Conservation (phyloP, 192 early-diverging fungal species). For the Allomyces macrogynus region DNA sequence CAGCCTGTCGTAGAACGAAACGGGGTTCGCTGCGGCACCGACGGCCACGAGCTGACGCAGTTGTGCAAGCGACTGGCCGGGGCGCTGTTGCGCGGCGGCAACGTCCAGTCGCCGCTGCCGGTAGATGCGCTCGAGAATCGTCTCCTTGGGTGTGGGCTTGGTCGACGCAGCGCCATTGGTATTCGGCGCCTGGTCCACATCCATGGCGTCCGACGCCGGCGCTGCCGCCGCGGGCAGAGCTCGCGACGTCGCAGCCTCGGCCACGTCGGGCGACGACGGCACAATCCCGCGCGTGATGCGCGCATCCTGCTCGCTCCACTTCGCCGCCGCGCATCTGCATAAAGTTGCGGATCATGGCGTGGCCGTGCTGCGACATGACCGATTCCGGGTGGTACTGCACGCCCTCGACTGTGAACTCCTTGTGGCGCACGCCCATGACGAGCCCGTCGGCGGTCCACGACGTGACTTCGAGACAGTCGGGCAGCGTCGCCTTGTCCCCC, state of each 20-base stretch:
- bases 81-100: conserved; percentile 34
- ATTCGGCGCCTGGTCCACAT: neutral
- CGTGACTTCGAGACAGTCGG: conserved; percentile 65
- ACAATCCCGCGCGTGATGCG: conserved; percentile 11
- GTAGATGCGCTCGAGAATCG: conserved; percentile 68
- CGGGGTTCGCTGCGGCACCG: conserved; percentile 48
- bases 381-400: conserved; percentile 98
- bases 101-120: conserved; percentile 65
- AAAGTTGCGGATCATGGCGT: conserved; percentile 77
- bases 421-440: conserved; percentile 93
- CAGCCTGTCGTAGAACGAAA: conserved; percentile 62
- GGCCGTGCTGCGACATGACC: conserved; percentile 82
- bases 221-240: neutral
- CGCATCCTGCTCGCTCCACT: conserved; percentile 50
- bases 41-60: conserved; percentile 45
- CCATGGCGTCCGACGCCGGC: neutral
- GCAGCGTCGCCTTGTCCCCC: conserved; percentile 61
- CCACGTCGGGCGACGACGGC: neutral
- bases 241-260: neutral
- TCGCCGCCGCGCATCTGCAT: conserved; percentile 64
- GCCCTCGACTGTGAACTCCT: conserved; percentile 70
- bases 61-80: conserved; percentile 50
- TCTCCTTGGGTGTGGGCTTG: neutral
- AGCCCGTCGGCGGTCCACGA: conserved; percentile 60
- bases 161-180: neutral